phyloP scores from a whole-genome alignment of 2,329 filamentous ascomycete species.

The Pezicula neosporulosa region DNA sequence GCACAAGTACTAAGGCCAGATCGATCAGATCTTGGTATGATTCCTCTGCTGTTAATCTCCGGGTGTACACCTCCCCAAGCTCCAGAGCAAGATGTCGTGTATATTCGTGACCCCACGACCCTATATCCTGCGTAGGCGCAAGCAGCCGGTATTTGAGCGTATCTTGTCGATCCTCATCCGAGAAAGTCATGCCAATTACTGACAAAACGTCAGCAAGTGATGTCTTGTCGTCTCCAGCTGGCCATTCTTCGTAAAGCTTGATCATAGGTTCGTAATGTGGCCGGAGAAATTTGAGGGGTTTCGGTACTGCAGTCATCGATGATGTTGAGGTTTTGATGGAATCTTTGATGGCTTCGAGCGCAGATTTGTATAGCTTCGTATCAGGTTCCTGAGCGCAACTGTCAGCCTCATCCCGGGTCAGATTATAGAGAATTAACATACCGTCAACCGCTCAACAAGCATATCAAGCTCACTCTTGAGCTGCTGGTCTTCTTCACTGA shows the following conservation, averaged over 20 bases:
- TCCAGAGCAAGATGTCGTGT: slow-evolving; percentile 92
- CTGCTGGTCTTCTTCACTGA: slow-evolving; percentile 97
- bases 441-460: slow-evolving; percentile 92
- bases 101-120: slow-evolving; percentile 98
- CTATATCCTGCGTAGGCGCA: slow-evolving; percentile 86
- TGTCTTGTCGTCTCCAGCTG: slow-evolving; percentile 78
- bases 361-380: slow-evolving; percentile 81
- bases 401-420: slow-evolving; percentile 5
- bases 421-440: slow-evolving; percentile 37
- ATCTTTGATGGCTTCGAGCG: slow-evolving; percentile 93
- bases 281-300: slow-evolving; percentile 95
- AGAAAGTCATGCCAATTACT: slow-evolving; percentile 98
- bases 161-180: slow-evolving; percentile 92
- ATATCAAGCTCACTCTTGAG: slow-evolving; percentile 97
- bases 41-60: slow-evolving; percentile 81
- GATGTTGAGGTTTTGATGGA: slow-evolving; percentile 99
- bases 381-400: slow-evolving; percentile 69
- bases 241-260: slow-evolving; percentile 87
- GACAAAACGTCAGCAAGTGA: slow-evolving; percentile 92
- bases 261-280: slow-evolving; percentile 92
- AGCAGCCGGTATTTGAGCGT: slow-evolving; percentile 94
- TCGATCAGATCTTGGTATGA: slow-evolving; percentile 80
- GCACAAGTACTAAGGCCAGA: slow-evolving; percentile 79
- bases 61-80: slow-evolving; percentile 91
- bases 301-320: slow-evolving; percentile 98